A percentile compares a stretch with the other conserved stretches of the same genome.
phyloP scores from a whole-genome alignment of 2,329 filamentous ascomycete species.

The Neobulgaria alba region DNA sequence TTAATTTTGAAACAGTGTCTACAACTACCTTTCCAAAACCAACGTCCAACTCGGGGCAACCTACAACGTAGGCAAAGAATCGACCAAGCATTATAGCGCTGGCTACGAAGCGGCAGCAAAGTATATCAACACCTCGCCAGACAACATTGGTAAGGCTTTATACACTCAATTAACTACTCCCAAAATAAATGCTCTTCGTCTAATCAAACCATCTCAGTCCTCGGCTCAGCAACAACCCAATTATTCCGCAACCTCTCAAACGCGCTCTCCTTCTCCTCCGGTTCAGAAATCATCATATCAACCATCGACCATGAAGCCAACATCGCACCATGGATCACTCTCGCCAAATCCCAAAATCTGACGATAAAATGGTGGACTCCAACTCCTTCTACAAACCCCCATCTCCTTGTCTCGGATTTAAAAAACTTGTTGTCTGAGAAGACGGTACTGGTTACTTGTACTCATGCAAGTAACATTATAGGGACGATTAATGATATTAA shows the following conservation, averaged over 20 bases:
- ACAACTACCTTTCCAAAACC: conserved; percentile 54
- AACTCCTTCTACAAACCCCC: conserved; percentile 41
- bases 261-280: conserved; percentile 42
- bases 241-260: conserved; percentile 63
- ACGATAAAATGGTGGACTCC: conserved; percentile 64
- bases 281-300: conserved; percentile 62
- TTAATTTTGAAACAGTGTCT: conserved; percentile 39
- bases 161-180: not conserved
- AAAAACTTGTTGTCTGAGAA: conserved; percentile 49
- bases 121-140: conserved; percentile 58
- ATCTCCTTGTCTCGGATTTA: conserved; percentile 49
- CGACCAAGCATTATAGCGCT: conserved; percentile 49
- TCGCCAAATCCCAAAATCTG: conserved; percentile 53
- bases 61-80: conserved; percentile 51
- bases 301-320: conserved; percentile 72
- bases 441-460: conserved; percentile 64
- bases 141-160: conserved; percentile 49
- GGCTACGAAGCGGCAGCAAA: conserved; percentile 58
- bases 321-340: conserved; percentile 62
- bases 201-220: conserved; percentile 37
- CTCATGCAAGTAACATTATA: conserved; percentile 66
- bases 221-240: conserved; percentile 68
- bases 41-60: conserved; percentile 72
- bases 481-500: conserved; percentile 60
- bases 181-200: not conserved